Evolutionary conservation across 306 rosid species (phyloP).

Genomic region (Nissolia schottii): DNA sequence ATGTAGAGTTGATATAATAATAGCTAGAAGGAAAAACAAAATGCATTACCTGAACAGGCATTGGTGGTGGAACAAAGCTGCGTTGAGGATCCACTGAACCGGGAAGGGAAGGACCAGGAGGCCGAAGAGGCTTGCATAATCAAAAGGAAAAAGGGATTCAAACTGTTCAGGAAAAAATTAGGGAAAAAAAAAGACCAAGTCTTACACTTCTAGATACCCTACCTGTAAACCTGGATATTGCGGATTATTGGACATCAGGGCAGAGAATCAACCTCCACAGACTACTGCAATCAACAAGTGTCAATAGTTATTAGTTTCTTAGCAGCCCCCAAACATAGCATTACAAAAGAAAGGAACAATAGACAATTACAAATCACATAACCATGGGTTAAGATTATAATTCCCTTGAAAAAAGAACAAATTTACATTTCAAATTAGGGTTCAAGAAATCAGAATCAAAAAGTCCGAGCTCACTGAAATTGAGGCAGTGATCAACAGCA

Average conservation of each 20-base stretch:
- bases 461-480: neutral
- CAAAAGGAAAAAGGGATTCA: neutral
- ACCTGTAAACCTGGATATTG: slow-evolving; percentile 83
- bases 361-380: neutral
- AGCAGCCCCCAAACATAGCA: neutral
- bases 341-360: neutral
- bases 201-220: slow-evolving; percentile 9
- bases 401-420: neutral
- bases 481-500: neutral
- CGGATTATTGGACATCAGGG: slow-evolving; percentile 72
- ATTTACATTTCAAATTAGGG: neutral
- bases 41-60: slow-evolving; percentile 69
- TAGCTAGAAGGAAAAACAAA: neutral
- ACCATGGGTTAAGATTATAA: neutral
- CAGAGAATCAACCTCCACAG: slow-evolving; percentile 32
- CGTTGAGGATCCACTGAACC: slow-evolving; percentile 79
- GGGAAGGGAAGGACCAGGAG: slow-evolving; percentile 63
- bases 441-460: neutral
- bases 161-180: neutral
- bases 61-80: slow-evolving; percentile 43
- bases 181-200: neutral
- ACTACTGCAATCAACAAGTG: slow-evolving; percentile 30
- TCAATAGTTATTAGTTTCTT: neutral
- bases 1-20: slow-evolving; percentile 6
- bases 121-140: slow-evolving; percentile 64